Conservation (phyloP, 768 basidiomycete genomes). For the Mycena galericulata region DNA sequence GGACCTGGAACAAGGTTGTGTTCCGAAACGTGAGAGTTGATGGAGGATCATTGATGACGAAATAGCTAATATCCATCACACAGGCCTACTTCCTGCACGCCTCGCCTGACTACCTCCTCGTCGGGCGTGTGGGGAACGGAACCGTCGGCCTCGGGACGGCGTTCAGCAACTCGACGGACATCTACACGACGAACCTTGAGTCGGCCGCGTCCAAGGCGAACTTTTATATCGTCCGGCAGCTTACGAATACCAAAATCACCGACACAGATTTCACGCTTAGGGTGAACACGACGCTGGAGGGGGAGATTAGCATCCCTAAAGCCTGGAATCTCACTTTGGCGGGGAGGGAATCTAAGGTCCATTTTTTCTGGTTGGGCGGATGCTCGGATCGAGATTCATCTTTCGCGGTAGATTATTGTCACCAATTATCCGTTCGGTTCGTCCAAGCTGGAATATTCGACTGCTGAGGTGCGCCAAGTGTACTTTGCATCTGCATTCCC, state of each 20-base stretch:
- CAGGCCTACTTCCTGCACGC: conserved; percentile 75
- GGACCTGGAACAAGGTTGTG: no score
- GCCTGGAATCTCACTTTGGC: conserved; percentile 61
- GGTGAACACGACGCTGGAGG: conserved; percentile 61
- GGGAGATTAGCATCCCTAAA: conserved; percentile 53
- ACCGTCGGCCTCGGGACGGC: conserved; percentile 53
- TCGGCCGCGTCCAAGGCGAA: conserved; percentile 65
- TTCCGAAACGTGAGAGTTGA: no score
- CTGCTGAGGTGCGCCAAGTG: conserved; percentile 59
- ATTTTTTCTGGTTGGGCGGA: background rate
- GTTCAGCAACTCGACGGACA: conserved; percentile 50
- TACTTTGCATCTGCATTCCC: background rate
- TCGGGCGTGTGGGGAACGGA: conserved; percentile 69
- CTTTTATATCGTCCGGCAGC: conserved; percentile 72
- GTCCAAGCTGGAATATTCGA: conserved; percentile 68
- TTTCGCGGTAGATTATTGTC: conserved; percentile 54
- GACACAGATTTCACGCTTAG: conserved; percentile 56
- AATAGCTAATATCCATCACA: background rate
- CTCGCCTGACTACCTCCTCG: conserved; percentile 73
- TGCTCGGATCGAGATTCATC: background rate
- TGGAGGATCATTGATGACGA: no score
- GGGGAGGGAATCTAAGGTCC: conserved; percentile 69
- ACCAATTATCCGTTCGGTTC: conserved; percentile 74
- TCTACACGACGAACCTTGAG: conserved; percentile 64
- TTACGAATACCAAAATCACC: conserved; percentile 57